Evolutionary conservation across 2,329 filamentous ascomycete genomes (phyloP).

Genomic region (Talaromyces sp.): DNA sequence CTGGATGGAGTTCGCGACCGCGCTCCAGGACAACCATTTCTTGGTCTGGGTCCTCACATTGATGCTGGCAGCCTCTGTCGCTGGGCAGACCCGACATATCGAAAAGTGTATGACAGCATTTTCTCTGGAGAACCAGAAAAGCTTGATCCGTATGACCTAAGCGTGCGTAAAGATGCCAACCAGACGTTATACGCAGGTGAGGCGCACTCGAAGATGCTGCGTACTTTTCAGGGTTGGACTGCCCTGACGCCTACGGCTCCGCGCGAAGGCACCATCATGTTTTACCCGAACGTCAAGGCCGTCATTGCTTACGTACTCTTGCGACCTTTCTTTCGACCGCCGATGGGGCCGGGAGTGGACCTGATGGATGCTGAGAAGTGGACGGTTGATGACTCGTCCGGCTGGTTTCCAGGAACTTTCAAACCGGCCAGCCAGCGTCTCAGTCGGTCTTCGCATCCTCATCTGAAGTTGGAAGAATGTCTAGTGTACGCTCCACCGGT

Average conservation of each 20-base stretch:
- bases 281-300: background rate
- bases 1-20: background rate
- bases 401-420: slow-evolving; percentile 41
- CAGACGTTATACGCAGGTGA: background rate
- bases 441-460: slow-evolving; percentile 37
- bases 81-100: slow-evolving; percentile 42
- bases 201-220: background rate
- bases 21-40: slow-evolving; percentile 31
- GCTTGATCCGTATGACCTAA: background rate
- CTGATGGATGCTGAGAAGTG: slow-evolving; percentile 39
- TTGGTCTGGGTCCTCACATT: slow-evolving; percentile 44
- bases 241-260: background rate
- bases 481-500: slow-evolving; percentile 39
- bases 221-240: background rate
- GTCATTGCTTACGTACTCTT: background rate
- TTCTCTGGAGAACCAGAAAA: slow-evolving; percentile 29
- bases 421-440: slow-evolving; percentile 32
- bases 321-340: background rate
- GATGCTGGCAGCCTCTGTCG: slow-evolving; percentile 44
- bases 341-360: slow-evolving; percentile 18
- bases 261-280: background rate
- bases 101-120: slow-evolving; percentile 36
- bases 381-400: slow-evolving; percentile 30
- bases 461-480: slow-evolving; percentile 37
- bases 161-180: background rate